Conservation (phyloP, 768 basidiomycete species). For the Hygrophoropsis aurantiaca region DNA sequence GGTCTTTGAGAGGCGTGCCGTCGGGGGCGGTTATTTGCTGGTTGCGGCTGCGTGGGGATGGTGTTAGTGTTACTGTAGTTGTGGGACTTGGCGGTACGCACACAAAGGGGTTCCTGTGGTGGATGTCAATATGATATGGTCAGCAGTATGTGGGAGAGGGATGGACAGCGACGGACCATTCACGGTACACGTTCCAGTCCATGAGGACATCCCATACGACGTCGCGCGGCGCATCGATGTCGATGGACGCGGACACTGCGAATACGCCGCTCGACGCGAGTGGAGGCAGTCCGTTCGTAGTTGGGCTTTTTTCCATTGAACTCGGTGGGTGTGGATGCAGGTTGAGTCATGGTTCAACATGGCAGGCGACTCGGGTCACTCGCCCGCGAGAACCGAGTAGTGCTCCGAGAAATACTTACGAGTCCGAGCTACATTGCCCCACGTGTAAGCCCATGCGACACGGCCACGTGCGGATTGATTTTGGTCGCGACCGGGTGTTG, state of each 20-base stretch:
- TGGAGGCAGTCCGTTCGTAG: constrained; percentile 36
- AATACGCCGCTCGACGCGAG: constrained; percentile 45
- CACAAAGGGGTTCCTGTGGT: constrained; percentile 70
- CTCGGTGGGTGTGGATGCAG: too few species aligned
- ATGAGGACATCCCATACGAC: constrained; percentile 61
- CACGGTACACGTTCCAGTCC: constrained; percentile 59
- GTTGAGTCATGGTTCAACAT: too few species aligned
- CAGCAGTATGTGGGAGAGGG: constrained; percentile 1
- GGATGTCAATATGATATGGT: constrained; percentile 1
- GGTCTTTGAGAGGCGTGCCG: constrained; percentile 43
- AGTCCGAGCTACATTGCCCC: too few species aligned
- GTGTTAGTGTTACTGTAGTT: constrained; percentile 1
- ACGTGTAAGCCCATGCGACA: too few species aligned
- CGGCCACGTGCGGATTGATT: too few species aligned
- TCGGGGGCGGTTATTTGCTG: constrained; percentile 45
- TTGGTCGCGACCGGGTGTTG: too few species aligned
- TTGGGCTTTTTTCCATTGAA: too few species aligned
- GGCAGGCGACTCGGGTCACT: too few species aligned
- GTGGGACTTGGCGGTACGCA: constrained; percentile 31
- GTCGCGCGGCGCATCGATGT: constrained; percentile 62
- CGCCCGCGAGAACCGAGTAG: too few species aligned
- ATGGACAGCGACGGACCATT: constrained; percentile 48
- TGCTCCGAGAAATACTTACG: too few species aligned
- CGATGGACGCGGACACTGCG: constrained; percentile 40
- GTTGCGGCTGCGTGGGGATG: constrained; percentile 40